These are phyloP conservation scores for Alnus glutinosa DNA, from an alignment of 306 rosid species.

Conservation along the genomic window DNA sequence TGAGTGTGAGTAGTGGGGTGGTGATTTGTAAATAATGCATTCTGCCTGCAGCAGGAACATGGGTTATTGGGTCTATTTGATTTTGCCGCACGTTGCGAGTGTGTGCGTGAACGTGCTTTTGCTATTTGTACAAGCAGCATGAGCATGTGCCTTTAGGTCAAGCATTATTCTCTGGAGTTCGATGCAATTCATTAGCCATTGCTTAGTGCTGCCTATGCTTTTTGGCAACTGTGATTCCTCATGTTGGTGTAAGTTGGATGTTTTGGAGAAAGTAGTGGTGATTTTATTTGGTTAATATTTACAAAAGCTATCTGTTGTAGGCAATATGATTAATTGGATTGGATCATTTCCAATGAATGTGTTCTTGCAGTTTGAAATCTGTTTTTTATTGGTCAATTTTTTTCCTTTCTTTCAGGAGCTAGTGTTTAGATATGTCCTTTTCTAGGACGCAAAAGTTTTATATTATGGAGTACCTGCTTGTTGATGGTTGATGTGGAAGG, in stretches of 20 bases:
- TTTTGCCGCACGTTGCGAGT: too few relatives aligned
- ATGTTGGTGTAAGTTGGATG: neutral
- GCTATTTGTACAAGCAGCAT: neutral
- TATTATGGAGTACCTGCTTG: neutral
- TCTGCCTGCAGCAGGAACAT: neutral
- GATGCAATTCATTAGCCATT: neutral
- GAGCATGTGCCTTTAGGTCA: neutral
- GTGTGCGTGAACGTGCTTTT: neutral
- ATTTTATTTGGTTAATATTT: neutral
- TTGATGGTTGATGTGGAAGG: neutral
- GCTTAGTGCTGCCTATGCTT: neutral
- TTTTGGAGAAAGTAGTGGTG: neutral
- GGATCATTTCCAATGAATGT: neutral
- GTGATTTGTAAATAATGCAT: neutral
- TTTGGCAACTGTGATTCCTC: neutral
- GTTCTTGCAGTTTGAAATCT: neutral
- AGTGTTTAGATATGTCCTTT: neutral
- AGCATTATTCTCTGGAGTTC: neutral
- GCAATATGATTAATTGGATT: neutral
- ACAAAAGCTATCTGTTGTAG: neutral
- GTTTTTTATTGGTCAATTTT: too few relatives aligned
- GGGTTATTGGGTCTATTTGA: neutral
- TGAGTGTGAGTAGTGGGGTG: neutral
- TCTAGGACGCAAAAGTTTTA: neutral
- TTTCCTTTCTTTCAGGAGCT: neutral